A percentile compares a stretch with the other conserved stretches of the same genome.
These are phyloP conservation scores for Xylaria curta DNA, from an alignment of 495 filamentous ascomycete genomes.

Conservation along the genomic window DNA sequence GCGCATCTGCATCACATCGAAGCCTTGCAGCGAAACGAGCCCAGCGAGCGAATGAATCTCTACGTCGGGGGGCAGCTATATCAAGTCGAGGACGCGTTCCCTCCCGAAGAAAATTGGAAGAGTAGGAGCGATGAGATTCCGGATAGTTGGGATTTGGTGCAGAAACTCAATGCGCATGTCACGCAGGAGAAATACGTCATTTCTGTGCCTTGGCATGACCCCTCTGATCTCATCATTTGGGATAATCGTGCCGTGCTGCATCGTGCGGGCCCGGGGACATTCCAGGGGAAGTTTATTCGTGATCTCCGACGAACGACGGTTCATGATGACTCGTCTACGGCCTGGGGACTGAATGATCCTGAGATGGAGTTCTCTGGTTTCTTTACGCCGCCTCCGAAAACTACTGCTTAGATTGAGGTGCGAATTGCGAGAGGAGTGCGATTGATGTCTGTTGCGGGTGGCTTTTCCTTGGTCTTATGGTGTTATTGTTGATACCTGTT, in stretches of 20 bases:
- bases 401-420: too few relatives aligned
- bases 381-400: not conserved
- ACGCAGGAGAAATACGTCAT: constrained; percentile 58
- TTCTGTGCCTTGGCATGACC: constrained; percentile 54
- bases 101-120: not conserved
- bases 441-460: not conserved
- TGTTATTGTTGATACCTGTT: not conserved
- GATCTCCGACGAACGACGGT: constrained; percentile 65
- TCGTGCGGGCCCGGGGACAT: constrained; percentile 56
- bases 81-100: constrained; percentile 53
- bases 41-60: constrained; percentile 58
- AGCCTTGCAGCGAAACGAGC: constrained; percentile 32
- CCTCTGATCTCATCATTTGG: constrained; percentile 64
- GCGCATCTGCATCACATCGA: constrained; percentile 65
- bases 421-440: not conserved
- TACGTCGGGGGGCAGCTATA: constrained; percentile 63
- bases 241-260: constrained; percentile 66
- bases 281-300: constrained; percentile 55
- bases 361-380: not conserved
- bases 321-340: constrained; percentile 50
- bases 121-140: constrained; percentile 39
- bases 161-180: constrained; percentile 52
- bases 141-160: constrained; percentile 48
- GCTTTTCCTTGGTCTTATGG: not conserved
- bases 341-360: constrained; percentile 53